Evolutionary conservation across 2,329 filamentous ascomycete species (phyloP).

Genomic region (Epichloe coenophiala): DNA sequence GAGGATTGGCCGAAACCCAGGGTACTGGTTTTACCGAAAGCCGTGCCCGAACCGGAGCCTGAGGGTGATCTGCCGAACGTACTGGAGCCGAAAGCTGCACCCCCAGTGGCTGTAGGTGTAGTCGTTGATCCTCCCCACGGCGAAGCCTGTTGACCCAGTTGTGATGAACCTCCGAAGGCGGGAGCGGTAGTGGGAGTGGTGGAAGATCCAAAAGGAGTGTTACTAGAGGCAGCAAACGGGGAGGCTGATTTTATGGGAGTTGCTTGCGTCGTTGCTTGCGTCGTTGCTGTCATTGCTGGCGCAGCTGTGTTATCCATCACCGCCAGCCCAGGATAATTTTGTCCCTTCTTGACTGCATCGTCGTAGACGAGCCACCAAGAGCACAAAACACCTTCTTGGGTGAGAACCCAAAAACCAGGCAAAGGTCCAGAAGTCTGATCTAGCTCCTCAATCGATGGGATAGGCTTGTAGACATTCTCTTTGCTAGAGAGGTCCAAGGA

Average conservation of each 20-base stretch:
- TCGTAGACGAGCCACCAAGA: conserved; percentile 90
- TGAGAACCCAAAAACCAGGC: conserved; percentile 73
- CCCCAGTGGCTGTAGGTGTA: conserved; percentile 19
- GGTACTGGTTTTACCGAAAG: conserved; percentile 35
- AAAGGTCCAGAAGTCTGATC: conserved; percentile 67
- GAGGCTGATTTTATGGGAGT: conserved; percentile 18
- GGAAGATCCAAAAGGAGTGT: conserved; percentile 30
- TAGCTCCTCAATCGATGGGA: conserved; percentile 63
- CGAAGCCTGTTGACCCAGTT: conserved; percentile 37
- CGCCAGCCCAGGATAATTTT: conserved; percentile 58
- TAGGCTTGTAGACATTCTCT: conserved; percentile 65
- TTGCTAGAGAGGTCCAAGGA: conserved; percentile 73
- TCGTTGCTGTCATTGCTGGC: conserved; percentile 16
- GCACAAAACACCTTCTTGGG: conserved; percentile 73
- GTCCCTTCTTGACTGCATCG: conserved; percentile 64
- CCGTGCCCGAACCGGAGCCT: conserved; percentile 25
- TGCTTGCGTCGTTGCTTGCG: conserved; percentile 15
- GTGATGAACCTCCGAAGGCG: conserved; percentile 33
- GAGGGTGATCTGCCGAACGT: conserved; percentile 27
- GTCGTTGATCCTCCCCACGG: conserved; percentile 35
- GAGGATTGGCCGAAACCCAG: conserved; percentile 42
- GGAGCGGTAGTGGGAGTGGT: conserved; percentile 20
- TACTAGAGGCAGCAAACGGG: conserved; percentile 15
- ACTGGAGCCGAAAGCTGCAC: conserved; percentile 30
- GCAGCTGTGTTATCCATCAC: conserved; percentile 26